These are phyloP conservation scores for Fraxinus floribunda DNA, from an alignment of 305 asterid species.

Conservation along the genomic window DNA sequence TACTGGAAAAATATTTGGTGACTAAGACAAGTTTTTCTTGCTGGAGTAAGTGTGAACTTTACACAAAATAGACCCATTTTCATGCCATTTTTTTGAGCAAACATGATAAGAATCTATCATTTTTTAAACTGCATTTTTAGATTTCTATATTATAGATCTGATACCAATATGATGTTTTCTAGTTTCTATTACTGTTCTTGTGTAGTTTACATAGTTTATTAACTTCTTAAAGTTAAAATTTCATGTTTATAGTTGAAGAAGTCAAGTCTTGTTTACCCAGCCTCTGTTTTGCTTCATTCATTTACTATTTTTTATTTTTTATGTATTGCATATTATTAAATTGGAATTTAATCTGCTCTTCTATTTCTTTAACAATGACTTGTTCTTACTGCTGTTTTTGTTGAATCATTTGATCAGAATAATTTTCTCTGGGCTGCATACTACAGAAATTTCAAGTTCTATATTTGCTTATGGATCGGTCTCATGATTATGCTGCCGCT, in stretches of 20 bases:
- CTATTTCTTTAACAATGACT: not conserved
- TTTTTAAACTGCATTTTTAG: not conserved
- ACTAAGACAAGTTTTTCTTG: not conserved
- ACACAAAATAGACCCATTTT: not conserved
- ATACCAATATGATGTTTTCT: not conserved
- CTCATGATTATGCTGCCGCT: slow-evolving; percentile 79
- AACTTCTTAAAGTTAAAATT: not conserved
- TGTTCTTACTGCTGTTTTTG: not conserved
- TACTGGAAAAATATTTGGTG: not conserved
- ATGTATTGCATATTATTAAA: not conserved
- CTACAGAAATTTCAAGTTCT: not conserved
- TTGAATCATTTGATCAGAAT: not conserved
- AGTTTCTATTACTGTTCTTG: not conserved
- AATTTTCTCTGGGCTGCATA: not conserved
- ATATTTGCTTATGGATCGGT: slow-evolving; percentile 61
- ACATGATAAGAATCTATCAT: not conserved
- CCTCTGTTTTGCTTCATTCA: not conserved
- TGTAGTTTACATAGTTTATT: not conserved
- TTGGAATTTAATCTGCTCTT: not conserved
- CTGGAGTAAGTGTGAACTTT: not conserved
- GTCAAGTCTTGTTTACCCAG: not conserved
- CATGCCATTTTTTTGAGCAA: not conserved
- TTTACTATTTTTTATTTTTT: not conserved
- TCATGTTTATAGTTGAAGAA: not conserved
- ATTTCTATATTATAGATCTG: not conserved